phyloP scores from a whole-genome alignment of 129 eudicot genomes.

The Centella asiatica region DNA sequence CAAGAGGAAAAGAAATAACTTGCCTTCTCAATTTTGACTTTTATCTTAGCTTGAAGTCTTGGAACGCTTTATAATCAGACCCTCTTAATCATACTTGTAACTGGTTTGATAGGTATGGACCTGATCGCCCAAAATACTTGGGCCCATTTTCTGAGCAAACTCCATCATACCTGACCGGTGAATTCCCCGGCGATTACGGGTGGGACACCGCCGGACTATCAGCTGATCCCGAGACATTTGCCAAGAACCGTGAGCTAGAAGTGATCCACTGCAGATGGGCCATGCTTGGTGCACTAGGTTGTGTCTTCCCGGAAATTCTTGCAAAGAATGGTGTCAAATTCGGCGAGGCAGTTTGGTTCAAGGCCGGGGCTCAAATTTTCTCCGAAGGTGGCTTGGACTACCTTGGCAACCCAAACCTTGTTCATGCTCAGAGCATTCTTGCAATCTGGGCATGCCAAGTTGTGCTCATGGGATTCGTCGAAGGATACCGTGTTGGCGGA shows the following conservation, averaged over 20 bases:
- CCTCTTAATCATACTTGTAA: too few relatives aligned
- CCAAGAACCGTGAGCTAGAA: slow-evolving; percentile 72
- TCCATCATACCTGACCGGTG: slow-evolving; percentile 71
- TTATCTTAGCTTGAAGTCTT: too few relatives aligned
- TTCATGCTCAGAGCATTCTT: slow-evolving; percentile 68
- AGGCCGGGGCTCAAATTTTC: slow-evolving; percentile 69
- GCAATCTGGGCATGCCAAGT: slow-evolving; percentile 64
- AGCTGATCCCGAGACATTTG: slow-evolving; percentile 73
- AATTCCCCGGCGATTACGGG: slow-evolving; percentile 77
- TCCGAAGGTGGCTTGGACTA: slow-evolving; percentile 71
- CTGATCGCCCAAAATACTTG: slow-evolving; percentile 65
- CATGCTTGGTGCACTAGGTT: slow-evolving; percentile 73
- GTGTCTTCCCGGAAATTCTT: slow-evolving; percentile 66
- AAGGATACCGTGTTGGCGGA: slow-evolving; percentile 65
- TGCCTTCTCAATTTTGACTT: too few relatives aligned
- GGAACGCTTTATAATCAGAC: too few relatives aligned
- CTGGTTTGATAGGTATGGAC: slow-evolving; percentile 45
- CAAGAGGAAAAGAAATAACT: too few relatives aligned
- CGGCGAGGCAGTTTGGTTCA: slow-evolving; percentile 69
- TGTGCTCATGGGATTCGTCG: slow-evolving; percentile 57
- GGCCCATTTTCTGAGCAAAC: slow-evolving; percentile 75
- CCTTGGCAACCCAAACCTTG: slow-evolving; percentile 57
- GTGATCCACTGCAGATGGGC: slow-evolving; percentile 81
- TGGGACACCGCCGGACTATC: slow-evolving; percentile 78
- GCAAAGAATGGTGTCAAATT: slow-evolving; percentile 56